Conservation (phyloP, 2,329 filamentous ascomycete genomes). For the Nannizzia gypsea region DNA sequence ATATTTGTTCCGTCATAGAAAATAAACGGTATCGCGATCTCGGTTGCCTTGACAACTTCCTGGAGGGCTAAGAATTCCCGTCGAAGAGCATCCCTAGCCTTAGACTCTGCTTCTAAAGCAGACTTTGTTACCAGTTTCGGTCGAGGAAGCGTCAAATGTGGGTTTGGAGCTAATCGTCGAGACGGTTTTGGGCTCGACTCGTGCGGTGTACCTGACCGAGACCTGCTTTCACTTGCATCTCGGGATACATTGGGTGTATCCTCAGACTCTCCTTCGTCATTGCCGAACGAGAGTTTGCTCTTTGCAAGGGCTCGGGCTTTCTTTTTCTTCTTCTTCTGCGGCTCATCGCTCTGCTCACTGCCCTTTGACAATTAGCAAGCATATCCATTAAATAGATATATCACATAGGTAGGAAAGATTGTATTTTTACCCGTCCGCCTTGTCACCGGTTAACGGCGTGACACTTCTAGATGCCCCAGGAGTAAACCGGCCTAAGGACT, state of each 20-base stretch:
- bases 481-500: constrained; percentile 36
- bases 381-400: background rate
- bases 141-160: constrained; percentile 33
- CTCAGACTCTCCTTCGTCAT: constrained; percentile 46
- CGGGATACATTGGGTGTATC: constrained; percentile 27
- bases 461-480: constrained; percentile 38
- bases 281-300: constrained; percentile 49
- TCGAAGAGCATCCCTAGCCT: constrained; percentile 59
- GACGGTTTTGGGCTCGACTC: constrained; percentile 21
- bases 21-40: constrained; percentile 85
- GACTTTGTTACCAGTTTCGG: constrained; percentile 69
- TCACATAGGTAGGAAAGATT: background rate
- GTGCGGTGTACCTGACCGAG: constrained; percentile 27
- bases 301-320: constrained; percentile 43
- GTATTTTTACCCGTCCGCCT: constrained; percentile 45
- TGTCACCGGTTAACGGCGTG: constrained; percentile 37
- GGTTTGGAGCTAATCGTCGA: constrained; percentile 34
- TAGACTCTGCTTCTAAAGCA: constrained; percentile 64
- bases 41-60: constrained; percentile 74
- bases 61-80: constrained; percentile 75
- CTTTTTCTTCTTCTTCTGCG: constrained; percentile 48
- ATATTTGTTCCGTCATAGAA: constrained; percentile 93
- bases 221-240: constrained; percentile 26
- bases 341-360: constrained; percentile 41
- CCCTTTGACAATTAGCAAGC: constrained; percentile 44